These are phyloP conservation scores for Violaceomyces palustris DNA, from an alignment of 1,284 basidiomycete genomes.

Conservation along the genomic window DNA sequence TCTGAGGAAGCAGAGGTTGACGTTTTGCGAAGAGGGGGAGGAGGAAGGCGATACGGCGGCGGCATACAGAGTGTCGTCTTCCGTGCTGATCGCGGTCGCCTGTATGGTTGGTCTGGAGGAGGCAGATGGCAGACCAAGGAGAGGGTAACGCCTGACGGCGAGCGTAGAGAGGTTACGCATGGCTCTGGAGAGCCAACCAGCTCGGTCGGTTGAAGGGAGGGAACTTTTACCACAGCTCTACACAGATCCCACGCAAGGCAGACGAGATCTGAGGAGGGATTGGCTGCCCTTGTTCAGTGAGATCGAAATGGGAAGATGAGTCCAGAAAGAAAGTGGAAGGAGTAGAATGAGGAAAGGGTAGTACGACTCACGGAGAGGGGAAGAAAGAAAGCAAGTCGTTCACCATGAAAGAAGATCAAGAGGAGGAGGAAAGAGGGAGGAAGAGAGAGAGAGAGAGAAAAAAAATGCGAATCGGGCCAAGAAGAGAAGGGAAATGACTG, in stretches of 20 bases:
- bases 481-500: not conserved
- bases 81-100: slow-evolving; percentile 15
- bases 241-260: not conserved
- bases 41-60: slow-evolving; percentile 16
- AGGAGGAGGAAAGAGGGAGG: slow-evolving; percentile 2
- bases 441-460: not conserved
- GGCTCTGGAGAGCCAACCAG: not conserved
- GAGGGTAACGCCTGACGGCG: slow-evolving; percentile 17
- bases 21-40: slow-evolving; percentile 11
- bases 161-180: slow-evolving; percentile 27
- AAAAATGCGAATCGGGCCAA: not conserved
- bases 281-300: not conserved
- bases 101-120: slow-evolving; percentile 6
- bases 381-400: slow-evolving; percentile 2
- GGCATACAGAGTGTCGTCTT: slow-evolving; percentile 23
- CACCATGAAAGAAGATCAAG: slow-evolving; percentile 1
- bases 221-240: not conserved
- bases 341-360: not conserved
- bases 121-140: slow-evolving; percentile 2
- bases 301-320: not conserved
- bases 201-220: not conserved
- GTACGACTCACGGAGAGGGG: not conserved
- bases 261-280: not conserved
- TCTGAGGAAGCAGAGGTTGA: slow-evolving; percentile 11
- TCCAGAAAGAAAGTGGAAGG: not conserved